These are phyloP conservation scores for Leccinellum rugosiceps DNA, from an alignment of 768 basidiomycete genomes.

Conservation along the genomic window DNA sequence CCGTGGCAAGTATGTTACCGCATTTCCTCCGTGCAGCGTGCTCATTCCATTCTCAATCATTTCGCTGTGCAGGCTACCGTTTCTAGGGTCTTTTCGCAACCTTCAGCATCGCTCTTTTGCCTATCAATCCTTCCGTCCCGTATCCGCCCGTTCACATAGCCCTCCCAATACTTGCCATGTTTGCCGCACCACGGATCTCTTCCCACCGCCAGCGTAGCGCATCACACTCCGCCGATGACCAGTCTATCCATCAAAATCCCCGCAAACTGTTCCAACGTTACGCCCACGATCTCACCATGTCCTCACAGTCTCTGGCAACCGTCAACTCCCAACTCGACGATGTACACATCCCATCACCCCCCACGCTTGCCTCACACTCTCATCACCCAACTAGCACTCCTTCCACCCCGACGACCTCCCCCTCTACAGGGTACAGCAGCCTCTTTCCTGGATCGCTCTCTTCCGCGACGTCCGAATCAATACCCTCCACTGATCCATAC, in stretches of 20 bases:
- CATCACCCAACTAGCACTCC: slow-evolving; percentile 13
- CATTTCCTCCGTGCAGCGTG: neutral
- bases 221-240: slow-evolving; percentile 21
- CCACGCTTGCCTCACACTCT: neutral
- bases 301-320: slow-evolving; percentile 19
- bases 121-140: neutral
- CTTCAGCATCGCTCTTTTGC: neutral
- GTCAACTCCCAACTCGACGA: slow-evolving; percentile 10
- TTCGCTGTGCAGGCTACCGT: slow-evolving; percentile 14
- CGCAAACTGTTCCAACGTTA: slow-evolving; percentile 14
- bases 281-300: slow-evolving; percentile 10
- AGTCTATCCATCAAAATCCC: slow-evolving; percentile 1
- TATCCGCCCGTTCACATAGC: neutral
- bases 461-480: slow-evolving; percentile 26
- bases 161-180: slow-evolving; percentile 15
- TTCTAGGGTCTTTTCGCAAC: slow-evolving; percentile 11
- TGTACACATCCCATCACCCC: slow-evolving; percentile 4
- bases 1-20: slow-evolving; percentile 6
- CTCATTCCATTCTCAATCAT: slow-evolving; percentile 1
- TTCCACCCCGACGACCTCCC: slow-evolving; percentile 26
- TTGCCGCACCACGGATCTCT: neutral
- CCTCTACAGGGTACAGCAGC: slow-evolving; percentile 23
- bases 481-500: slow-evolving; percentile 7
- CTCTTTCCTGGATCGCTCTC: slow-evolving; percentile 19
- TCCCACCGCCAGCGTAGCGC: slow-evolving; percentile 11